Evolutionary conservation across 163 green algal species (phyloP).

Genomic region (Scenedesmus sp.): DNA sequence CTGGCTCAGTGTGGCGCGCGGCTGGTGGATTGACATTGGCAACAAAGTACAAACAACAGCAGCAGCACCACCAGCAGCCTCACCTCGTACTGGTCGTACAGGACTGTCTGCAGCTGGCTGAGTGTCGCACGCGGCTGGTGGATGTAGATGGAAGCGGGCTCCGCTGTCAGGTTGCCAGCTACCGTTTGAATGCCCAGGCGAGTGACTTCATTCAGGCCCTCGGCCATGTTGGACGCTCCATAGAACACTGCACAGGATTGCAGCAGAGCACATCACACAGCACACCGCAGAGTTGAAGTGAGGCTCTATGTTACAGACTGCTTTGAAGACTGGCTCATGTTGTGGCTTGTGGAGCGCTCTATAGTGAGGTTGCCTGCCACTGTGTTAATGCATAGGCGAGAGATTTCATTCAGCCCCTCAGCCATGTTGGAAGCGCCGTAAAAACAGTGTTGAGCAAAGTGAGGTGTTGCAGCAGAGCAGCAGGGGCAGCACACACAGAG

Average conservation of each 20-base stretch:
- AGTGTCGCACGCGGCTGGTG: conserved; percentile 40
- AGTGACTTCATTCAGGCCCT: conserved; percentile 25
- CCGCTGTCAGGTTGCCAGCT: conserved; percentile 32
- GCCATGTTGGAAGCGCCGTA: too few species aligned
- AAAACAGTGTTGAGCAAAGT: too few species aligned
- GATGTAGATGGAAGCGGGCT: conserved; percentile 45
- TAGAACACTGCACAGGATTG: conserved; percentile 32
- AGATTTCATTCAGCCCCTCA: too few species aligned
- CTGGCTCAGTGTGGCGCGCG: not conserved
- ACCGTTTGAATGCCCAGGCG: conserved; percentile 12
- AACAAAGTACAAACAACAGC: not conserved
- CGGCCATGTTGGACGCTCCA: conserved; percentile 23
- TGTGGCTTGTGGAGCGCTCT: too few species aligned
- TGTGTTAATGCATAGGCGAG: too few species aligned
- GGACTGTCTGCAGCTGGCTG: not conserved
- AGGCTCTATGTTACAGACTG: too few species aligned
- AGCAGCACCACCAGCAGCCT: not conserved
- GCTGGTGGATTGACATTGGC: conserved; percentile 38
- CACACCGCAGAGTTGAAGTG: not conserved
- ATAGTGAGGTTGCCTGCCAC: too few species aligned
- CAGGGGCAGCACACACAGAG: not conserved
- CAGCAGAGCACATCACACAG: too few species aligned
- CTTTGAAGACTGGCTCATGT: too few species aligned
- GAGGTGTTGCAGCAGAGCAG: not conserved
- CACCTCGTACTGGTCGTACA: conserved; percentile 69